Evolutionary conservation across 208 protist genomes (phyloP).

Genomic region (Acanthamoeba castellanii): DNA sequence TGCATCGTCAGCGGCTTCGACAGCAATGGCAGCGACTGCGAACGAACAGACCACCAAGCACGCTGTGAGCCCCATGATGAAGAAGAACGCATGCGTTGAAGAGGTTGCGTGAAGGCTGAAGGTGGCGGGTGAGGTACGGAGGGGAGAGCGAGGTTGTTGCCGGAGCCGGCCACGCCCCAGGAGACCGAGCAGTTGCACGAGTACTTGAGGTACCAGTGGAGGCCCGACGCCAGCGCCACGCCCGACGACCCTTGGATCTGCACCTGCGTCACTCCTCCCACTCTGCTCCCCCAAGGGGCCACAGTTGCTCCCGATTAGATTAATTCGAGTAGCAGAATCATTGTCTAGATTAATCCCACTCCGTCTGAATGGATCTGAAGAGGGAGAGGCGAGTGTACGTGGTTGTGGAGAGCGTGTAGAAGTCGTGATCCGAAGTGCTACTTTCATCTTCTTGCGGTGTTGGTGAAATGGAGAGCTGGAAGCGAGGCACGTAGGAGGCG

Average conservation of each 20-base stretch:
- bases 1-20: background rate
- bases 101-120: no score
- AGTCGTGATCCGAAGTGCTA: no score
- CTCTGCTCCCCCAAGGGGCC: no score
- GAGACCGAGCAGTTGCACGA: constrained; percentile 32
- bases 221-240: constrained; percentile 39
- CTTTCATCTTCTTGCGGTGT: no score
- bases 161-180: constrained; percentile 7
- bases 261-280: background rate
- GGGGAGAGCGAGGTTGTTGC: constrained; percentile 27
- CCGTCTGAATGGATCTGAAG: no score
- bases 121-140: background rate
- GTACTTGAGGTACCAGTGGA: constrained; percentile 52
- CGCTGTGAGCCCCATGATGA: no score
- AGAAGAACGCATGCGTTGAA: no score
- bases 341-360: no score
- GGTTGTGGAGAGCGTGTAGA: constrained; percentile 8
- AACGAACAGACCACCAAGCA: background rate
- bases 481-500: background rate
- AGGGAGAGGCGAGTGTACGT: no score
- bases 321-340: no score
- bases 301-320: no score
- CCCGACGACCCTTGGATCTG: constrained; percentile 1
- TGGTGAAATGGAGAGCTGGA: constrained; percentile 4
- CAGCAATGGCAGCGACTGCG: background rate